phyloP scores from a whole-genome alignment of 2,329 filamentous ascomycete genomes.

The Blastomyces parvus region DNA sequence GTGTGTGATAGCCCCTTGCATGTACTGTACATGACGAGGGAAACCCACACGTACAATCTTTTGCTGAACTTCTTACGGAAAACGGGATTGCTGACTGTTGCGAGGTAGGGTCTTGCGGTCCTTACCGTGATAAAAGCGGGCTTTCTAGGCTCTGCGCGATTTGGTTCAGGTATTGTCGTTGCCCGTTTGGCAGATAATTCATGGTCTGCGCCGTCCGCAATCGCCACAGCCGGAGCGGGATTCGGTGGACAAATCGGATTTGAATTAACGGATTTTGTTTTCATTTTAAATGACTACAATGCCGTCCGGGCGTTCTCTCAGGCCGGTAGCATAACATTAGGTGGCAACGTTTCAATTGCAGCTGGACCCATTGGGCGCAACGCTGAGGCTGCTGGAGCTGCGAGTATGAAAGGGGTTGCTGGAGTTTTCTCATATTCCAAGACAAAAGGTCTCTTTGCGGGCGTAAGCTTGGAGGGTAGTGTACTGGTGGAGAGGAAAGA shows the following conservation, averaged over 20 bases:
- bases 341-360: slow-evolving; percentile 92
- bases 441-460: slow-evolving; percentile 93
- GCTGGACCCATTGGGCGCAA: slow-evolving; percentile 90
- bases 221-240: slow-evolving; percentile 41
- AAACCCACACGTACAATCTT: neutral
- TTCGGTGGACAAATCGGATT: slow-evolving; percentile 45
- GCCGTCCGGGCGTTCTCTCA: slow-evolving; percentile 94
- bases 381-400: slow-evolving; percentile 89
- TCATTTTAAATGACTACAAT: slow-evolving; percentile 85
- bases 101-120: slow-evolving; percentile 38
- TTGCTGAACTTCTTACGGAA: neutral
- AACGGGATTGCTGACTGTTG: neutral
- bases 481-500: slow-evolving; percentile 91
- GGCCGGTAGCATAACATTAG: slow-evolving; percentile 79
- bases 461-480: slow-evolving; percentile 86
- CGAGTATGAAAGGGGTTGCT: slow-evolving; percentile 77
- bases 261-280: slow-evolving; percentile 64
- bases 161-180: slow-evolving; percentile 42
- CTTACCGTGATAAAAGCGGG: slow-evolving; percentile 43
- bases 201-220: slow-evolving; percentile 43
- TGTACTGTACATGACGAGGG: too few relatives aligned
- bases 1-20: slow-evolving; percentile 33
- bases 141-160: slow-evolving; percentile 42
- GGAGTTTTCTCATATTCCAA: slow-evolving; percentile 97
- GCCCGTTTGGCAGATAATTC: slow-evolving; percentile 40